These are phyloP conservation scores for Tetrahymena malaccensis DNA, from an alignment of 73 alveolate genomes.

Conservation along the genomic window DNA sequence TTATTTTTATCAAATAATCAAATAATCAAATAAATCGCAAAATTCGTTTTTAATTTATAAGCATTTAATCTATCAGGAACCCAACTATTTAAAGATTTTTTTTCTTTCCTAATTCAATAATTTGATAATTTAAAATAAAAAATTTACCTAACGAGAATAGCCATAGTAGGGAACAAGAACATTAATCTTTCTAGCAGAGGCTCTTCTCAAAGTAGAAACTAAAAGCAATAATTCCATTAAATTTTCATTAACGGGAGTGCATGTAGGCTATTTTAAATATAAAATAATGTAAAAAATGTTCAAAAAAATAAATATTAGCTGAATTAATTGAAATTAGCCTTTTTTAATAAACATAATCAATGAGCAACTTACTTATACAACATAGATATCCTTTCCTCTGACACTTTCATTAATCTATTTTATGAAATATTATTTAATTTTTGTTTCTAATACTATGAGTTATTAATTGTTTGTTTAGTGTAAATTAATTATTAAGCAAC, in stretches of 20 bases:
- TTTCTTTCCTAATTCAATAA: not conserved
- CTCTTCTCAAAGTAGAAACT: constrained; percentile 81
- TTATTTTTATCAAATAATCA: not conserved
- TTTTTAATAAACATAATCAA: not conserved
- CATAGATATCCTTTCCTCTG: constrained; percentile 81
- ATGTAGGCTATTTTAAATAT: constrained; percentile 58
- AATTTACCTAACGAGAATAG: constrained; percentile 71
- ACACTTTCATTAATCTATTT: constrained; percentile 66
- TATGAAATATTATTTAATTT: not conserved
- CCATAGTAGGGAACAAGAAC: constrained; percentile 94
- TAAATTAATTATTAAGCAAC: too few species aligned
- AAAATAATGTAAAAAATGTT: not conserved
- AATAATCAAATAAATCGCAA: not conserved
- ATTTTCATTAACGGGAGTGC: constrained; percentile 93
- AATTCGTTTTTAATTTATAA: not conserved
- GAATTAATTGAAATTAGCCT: not conserved
- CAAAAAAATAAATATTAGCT: not conserved
- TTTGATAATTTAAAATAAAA: not conserved
- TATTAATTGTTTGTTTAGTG: not conserved
- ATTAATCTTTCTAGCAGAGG: constrained; percentile 85
- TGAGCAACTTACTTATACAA: not conserved
- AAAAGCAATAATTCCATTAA: constrained; percentile 84
- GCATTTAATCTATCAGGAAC: not conserved
- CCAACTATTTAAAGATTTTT: too few species aligned
- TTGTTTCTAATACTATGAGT: not conserved